Conservation (phyloP, 169 alveolate genomes). For the Amoebophrya sp. region DNA sequence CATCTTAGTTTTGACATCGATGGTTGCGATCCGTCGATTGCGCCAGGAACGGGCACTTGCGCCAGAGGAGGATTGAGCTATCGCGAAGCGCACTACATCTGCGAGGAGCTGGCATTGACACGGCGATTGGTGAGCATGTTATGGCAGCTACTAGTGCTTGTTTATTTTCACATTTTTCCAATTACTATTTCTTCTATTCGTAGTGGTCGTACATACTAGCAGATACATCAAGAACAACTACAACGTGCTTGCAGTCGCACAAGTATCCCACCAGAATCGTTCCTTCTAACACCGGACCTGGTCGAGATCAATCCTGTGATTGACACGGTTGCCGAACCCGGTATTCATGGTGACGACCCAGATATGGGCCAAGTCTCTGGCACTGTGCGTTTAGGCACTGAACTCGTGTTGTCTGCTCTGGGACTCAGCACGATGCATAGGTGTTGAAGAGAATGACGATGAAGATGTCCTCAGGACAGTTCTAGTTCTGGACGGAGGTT, state of each 20-base stretch:
- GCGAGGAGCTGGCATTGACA: slow-evolving; percentile 34
- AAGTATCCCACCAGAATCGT: too few relatives aligned
- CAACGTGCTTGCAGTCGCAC: too few relatives aligned
- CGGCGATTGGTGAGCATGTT: slow-evolving; percentile 30
- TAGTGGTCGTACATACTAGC: too few relatives aligned
- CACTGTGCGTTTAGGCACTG: not conserved
- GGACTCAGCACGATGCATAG: not conserved
- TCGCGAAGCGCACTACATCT: slow-evolving; percentile 32
- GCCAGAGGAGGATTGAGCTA: slow-evolving; percentile 34
- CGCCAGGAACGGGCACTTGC: slow-evolving; percentile 34
- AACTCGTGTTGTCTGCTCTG: not conserved
- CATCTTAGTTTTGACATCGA: slow-evolving; percentile 29
- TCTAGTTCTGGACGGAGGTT: too few relatives aligned
- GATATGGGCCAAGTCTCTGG: not conserved
- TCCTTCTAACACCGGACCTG: too few relatives aligned
- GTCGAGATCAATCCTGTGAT: slow-evolving; percentile 36
- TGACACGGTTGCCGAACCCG: not conserved
- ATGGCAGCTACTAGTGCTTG: too few relatives aligned
- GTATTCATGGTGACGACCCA: not conserved
- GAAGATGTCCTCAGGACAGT: too few relatives aligned
- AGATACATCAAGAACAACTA: too few relatives aligned
- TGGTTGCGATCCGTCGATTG: slow-evolving; percentile 31
- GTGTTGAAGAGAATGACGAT: not conserved
- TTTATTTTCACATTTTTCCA: too few relatives aligned
- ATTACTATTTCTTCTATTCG: too few relatives aligned